Evolutionary conservation across 805 yeast species (phyloP).

Genomic region (Citeromyces matritensis): DNA sequence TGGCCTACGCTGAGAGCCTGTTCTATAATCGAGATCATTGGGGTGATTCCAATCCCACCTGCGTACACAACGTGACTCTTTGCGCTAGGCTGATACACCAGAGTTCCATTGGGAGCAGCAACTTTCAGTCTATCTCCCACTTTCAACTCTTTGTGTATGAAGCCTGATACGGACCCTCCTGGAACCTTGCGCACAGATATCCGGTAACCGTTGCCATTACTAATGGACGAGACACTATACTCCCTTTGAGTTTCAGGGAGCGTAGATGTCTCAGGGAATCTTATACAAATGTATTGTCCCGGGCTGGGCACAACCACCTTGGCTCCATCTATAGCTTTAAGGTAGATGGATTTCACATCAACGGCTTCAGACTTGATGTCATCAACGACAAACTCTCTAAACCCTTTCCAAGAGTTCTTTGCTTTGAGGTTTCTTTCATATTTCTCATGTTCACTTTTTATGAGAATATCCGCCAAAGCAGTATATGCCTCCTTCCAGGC

Average conservation of each 20-base stretch:
- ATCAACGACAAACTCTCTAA: slow-evolving; percentile 32
- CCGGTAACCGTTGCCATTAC: slow-evolving; percentile 25
- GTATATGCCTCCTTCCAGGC: slow-evolving; percentile 60
- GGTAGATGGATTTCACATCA: slow-evolving; percentile 34
- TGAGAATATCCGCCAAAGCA: slow-evolving; percentile 44
- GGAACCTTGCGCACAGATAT: slow-evolving; percentile 38
- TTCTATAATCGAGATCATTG: slow-evolving; percentile 37
- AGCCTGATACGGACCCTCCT: slow-evolving; percentile 34
- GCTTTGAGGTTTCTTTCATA: too few species aligned
- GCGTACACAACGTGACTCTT: slow-evolving; percentile 24
- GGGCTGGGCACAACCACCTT: slow-evolving; percentile 11
- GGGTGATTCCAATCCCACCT: slow-evolving; percentile 62
- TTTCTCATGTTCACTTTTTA: slow-evolving; percentile 32
- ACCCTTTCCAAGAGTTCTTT: slow-evolving; percentile 42
- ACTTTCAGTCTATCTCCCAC: slow-evolving; percentile 32
- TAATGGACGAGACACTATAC: slow-evolving; percentile 35
- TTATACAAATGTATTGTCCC: slow-evolving; percentile 30
- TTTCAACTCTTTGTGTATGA: slow-evolving; percentile 27
- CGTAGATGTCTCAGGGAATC: slow-evolving; percentile 18
- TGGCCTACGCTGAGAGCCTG: slow-evolving; percentile 16
- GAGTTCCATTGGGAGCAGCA: slow-evolving; percentile 47
- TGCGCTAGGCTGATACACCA: slow-evolving; percentile 17
- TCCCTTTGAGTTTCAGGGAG: slow-evolving; percentile 34
- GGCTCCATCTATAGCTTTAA: slow-evolving; percentile 28
- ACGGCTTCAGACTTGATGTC: slow-evolving; percentile 24